Evolutionary conservation across 176 grass and related monocot genomes (phyloP).

Genomic region (Triticum aestivum): DNA sequence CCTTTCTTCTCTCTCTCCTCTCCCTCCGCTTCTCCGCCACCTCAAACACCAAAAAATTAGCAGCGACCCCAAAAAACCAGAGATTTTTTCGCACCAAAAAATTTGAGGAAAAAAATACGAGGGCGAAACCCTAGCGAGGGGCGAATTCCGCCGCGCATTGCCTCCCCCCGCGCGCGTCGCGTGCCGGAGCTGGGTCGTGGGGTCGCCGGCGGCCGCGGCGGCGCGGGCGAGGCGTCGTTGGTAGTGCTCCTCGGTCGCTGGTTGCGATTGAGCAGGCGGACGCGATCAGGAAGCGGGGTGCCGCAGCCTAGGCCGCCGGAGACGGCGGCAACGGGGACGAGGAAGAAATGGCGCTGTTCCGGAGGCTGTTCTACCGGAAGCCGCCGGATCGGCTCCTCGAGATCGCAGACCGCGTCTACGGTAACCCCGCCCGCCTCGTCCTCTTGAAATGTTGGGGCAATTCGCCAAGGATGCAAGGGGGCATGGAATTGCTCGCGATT

Average conservation of each 20-base stretch:
- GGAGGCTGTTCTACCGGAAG: constrained; percentile 93
- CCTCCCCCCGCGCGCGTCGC: not conserved
- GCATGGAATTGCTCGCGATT: not conserved
- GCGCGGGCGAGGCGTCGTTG: not conserved
- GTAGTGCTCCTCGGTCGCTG: not conserved
- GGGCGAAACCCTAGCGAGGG: constrained; percentile 30
- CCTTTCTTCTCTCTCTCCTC: not conserved
- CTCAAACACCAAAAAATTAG: constrained; percentile 16
- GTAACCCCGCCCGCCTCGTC: constrained; percentile 29
- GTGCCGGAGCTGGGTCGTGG: constrained; percentile 5
- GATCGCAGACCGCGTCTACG: constrained; percentile 90
- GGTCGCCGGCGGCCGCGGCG: constrained; percentile 22
- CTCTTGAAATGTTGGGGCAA: not conserved
- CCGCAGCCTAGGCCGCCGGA: constrained; percentile 41
- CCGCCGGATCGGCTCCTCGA: constrained; percentile 96
- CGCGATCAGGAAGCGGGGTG: not conserved
- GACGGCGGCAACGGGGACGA: constrained; percentile 47
- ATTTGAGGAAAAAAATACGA: not conserved
- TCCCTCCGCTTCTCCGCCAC: constrained; percentile 24
- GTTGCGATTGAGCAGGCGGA: constrained; percentile 6
- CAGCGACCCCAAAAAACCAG: constrained; percentile 5
- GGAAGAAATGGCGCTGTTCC: constrained; percentile 78
- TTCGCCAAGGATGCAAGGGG: not conserved
- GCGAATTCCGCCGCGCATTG: constrained; percentile 37
- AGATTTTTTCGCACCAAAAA: constrained; percentile 14